Percentiles rank a stretch among this genome's conserved stretches.
These are phyloP conservation scores for Alnus glutinosa DNA, from an alignment of 306 rosid species.

Conservation along the genomic window DNA sequence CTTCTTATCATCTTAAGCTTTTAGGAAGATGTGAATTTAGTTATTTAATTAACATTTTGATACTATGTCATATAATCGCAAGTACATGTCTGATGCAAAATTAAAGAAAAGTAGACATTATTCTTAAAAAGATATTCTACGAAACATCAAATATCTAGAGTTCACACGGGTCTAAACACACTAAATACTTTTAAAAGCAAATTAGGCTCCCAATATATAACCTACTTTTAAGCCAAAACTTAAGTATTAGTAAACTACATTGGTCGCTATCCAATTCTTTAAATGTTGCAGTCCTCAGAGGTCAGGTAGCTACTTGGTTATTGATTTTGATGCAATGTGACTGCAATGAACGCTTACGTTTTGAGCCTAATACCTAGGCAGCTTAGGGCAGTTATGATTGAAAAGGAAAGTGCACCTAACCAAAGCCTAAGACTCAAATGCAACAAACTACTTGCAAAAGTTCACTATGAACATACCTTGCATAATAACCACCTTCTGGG, in stretches of 20 bases:
- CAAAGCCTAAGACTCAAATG: not conserved
- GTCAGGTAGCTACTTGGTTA: not conserved
- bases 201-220: not conserved
- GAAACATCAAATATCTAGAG: not conserved
- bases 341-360: not conserved
- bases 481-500: constrained; percentile 96
- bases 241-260: not conserved
- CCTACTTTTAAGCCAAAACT: not conserved
- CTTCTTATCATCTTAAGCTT: too few species aligned
- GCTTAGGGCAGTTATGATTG: not conserved
- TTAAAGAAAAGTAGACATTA: not conserved
- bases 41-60: too few species aligned
- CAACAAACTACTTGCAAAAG: not conserved
- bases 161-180: not conserved
- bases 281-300: not conserved
- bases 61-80: not conserved
- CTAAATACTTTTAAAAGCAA: not conserved
- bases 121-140: not conserved
- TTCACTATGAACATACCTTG: constrained; percentile 54
- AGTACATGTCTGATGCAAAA: not conserved
- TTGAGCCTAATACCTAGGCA: not conserved
- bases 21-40: too few species aligned
- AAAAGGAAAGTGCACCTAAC: not conserved
- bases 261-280: not conserved
- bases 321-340: not conserved